Conservation (phyloP, 106 monocot genomes). For the Dioscorea dumetorum region DNA sequence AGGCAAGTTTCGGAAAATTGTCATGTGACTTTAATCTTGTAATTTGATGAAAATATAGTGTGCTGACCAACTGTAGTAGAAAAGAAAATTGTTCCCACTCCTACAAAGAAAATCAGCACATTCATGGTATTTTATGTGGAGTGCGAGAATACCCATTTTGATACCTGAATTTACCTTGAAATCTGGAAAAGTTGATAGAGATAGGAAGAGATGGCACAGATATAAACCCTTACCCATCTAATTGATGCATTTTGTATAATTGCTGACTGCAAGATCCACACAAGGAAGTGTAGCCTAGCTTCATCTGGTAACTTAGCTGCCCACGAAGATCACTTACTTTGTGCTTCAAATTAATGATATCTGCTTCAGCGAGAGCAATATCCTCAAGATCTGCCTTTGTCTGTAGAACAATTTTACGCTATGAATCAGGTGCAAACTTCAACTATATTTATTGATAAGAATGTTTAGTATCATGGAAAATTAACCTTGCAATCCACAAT, state of each 20-base stretch:
- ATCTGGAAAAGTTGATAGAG: background rate
- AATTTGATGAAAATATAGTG: too few species aligned
- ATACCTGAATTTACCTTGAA: too few species aligned
- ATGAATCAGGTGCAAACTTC: constrained; percentile 3
- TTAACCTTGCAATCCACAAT: constrained; percentile 54
- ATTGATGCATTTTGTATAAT: constrained; percentile 8
- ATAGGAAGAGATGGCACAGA: too few species aligned
- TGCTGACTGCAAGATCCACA: constrained; percentile 45
- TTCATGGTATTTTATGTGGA: background rate
- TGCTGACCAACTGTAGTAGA: background rate
- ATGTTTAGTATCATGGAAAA: background rate
- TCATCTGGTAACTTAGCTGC: constrained; percentile 33
- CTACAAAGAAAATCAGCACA: background rate
- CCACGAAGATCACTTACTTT: constrained; percentile 54
- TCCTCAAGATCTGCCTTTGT: constrained; percentile 67
- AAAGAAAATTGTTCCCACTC: background rate
- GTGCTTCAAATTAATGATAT: constrained; percentile 62
- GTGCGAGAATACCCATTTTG: background rate
- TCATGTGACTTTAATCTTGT: too few species aligned
- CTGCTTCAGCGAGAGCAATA: constrained; percentile 60
- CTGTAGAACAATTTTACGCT: constrained; percentile 21
- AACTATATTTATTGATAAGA: constrained; percentile 3
- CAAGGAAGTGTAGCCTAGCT: constrained; percentile 16
- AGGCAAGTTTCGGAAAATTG: too few species aligned
- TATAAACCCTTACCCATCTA: constrained; percentile 22